Base-by-base conservation (phyloP, 2,329 filamentous ascomycete species). In the Fusarium dlaminii region DNA sequence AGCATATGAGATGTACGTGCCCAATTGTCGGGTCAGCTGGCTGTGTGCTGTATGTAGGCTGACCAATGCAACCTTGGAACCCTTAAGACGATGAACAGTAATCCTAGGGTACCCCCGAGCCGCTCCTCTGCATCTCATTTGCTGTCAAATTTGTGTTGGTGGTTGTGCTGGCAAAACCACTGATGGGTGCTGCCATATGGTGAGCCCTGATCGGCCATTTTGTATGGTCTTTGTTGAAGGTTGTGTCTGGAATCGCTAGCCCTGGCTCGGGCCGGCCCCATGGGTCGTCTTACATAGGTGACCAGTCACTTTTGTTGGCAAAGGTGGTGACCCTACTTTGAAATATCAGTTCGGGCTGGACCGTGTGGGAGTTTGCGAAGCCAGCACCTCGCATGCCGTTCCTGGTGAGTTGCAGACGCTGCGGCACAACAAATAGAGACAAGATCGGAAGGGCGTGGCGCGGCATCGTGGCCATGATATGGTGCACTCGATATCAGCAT, bases 261-360 rank as follows among this genome's bases (percentile, higher is more conserved):
- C 57, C 62, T 77, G 76, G 74, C 77, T 78, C 77, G 77, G 77
- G 75, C 77, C 77, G 77, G 77, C 52, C 77, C 75, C 77, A 79
- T 77, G 77, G 75, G 75, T 72, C 59, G 74, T 57, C 71, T 71
- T 75, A 73, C 74, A 77, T 71, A 57, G 60, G 58, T 78, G 77
- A 78, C 69, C 66, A 54, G 58, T 79, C 77, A 77, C 34, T 66
- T 78, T 70, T 69, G 49, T 32, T 56, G 57, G 62, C 69, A 52
- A 63, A 69, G 61, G 56, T 72, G 68, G 68, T 64, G 60, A 66
- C 63, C 54, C 64, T 73, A 43, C 51, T 56, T 56, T 45, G 42
- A 40, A 57, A 37, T 43, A 67, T 52, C 64, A 67, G 68, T 76
- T 73, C 64, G 51, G 57, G 39, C 55, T 63, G 56, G 42, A 59